These are phyloP conservation scores for Mortierella sp. DNA, from an alignment of 371 early-diverging fungal species.

Conservation along the genomic window DNA sequence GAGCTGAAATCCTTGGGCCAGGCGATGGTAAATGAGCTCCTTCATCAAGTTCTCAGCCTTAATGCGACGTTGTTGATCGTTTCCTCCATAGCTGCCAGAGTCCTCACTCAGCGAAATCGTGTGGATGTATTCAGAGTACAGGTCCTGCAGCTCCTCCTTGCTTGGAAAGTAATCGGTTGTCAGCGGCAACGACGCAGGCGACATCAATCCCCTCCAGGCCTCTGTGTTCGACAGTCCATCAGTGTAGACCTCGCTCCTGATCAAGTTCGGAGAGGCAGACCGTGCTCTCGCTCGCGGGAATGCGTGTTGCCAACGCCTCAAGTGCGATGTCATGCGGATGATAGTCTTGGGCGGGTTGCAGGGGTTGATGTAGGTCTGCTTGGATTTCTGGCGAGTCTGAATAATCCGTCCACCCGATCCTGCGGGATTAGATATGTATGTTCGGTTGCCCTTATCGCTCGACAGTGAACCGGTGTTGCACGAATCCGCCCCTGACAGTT, in stretches of 20 bases:
- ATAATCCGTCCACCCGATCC: conserved; percentile 41
- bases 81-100: conserved; percentile 48
- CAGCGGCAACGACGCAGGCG: conserved; percentile 95
- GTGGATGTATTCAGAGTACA: conserved; percentile 87
- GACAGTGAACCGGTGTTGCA: conserved; percentile 52
- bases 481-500: conserved; percentile 49
- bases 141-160: conserved; percentile 74
- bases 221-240: conserved; percentile 59
- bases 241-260: conserved; percentile 61
- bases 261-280: conserved; percentile 55
- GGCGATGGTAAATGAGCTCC: conserved; percentile 90
- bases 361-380: conserved; percentile 74
- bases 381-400: conserved; percentile 49
- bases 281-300: conserved; percentile 64
- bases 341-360: conserved; percentile 77
- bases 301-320: conserved; percentile 89
- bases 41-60: conserved; percentile 79
- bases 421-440: conserved; percentile 32
- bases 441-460: conserved; percentile 46
- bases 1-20: conserved; percentile 96
- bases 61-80: conserved; percentile 20
- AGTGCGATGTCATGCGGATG: conserved; percentile 71
- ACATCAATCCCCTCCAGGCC: conserved; percentile 69
- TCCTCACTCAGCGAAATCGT: conserved; percentile 84
- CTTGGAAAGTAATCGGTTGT: conserved; percentile 93